phyloP scores from a whole-genome alignment of 352 stramenopile species.

The Chrysophaeum taylorii region DNA sequence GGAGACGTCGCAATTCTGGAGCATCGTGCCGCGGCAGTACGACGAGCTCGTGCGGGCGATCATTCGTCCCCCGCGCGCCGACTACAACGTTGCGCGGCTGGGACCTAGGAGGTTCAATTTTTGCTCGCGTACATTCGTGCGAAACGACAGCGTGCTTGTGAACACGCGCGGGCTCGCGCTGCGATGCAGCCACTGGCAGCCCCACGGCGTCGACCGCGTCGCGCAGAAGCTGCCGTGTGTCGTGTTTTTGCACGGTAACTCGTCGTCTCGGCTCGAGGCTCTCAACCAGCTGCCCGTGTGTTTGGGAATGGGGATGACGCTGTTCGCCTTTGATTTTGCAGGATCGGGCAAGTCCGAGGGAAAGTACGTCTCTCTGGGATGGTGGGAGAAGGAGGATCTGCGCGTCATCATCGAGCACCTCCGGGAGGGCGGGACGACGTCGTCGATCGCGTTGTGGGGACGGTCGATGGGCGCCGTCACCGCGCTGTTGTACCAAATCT shows the following conservation, averaged over 20 bases:
- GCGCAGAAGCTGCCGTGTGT: slow-evolving; percentile 55
- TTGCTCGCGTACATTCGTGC: not conserved
- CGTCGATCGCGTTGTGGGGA: slow-evolving; percentile 91
- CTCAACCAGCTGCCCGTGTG: slow-evolving; percentile 70
- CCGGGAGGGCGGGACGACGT: slow-evolving; percentile 54
- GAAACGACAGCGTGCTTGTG: not conserved
- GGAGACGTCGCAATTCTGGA: too few relatives aligned
- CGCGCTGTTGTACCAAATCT: slow-evolving; percentile 88
- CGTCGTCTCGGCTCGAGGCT: slow-evolving; percentile 80
- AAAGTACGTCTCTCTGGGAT: slow-evolving; percentile 91
- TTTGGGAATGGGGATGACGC: slow-evolving; percentile 63
- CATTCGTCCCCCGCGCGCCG: not conserved
- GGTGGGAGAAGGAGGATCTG: slow-evolving; percentile 84
- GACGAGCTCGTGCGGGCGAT: not conserved
- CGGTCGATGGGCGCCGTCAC: slow-evolving; percentile 94
- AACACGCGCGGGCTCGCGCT: slow-evolving; percentile 23
- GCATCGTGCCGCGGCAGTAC: too few relatives aligned
- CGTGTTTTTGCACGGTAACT: slow-evolving; percentile 97
- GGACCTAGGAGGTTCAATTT: not conserved
- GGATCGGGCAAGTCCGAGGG: slow-evolving; percentile 90
- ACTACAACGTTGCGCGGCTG: not conserved
- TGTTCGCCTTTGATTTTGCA: slow-evolving; percentile 92
- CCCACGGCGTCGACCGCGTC: too few relatives aligned
- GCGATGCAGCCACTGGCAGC: slow-evolving; percentile 58
- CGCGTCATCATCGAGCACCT: slow-evolving; percentile 81